Evolutionary conservation across 1,139 yeast genomes (phyloP), one percentile per base, ranked within the genome.

Genomic region (Diutina siamensis): DNA sequence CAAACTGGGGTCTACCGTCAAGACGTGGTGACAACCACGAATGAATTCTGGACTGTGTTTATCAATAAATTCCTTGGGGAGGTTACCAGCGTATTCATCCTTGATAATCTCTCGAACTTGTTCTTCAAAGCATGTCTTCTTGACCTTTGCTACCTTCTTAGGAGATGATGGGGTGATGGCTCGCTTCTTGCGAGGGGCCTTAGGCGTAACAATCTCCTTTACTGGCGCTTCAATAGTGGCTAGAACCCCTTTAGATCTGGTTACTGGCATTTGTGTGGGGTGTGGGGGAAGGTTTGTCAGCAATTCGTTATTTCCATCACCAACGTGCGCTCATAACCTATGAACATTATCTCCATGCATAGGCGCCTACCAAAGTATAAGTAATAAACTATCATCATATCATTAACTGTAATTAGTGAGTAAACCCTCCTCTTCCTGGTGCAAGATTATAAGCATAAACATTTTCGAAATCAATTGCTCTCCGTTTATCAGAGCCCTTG

Each of bases 11-110:
- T 78, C 83, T 10, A 62, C 55, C 3, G 51, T 47, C 3, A 78
- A 47, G 3, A 76, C 57, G 49, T 63, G 64, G 3, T 64, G 50
- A 15, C 74, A 55, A 0, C 77, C 82, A 18, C 59, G 51, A 19
- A 68, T 59, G 52, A 78, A 77, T 17, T 60, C 65, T 0, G 67
- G 64, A 1, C 63, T 59, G 53, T 81, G 85, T 36, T 48, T 57
- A 0, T 60, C 59, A 3, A 62, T 53, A 52, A 70, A 79, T 1
- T 53, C 61, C 4, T 51, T 48, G 0, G 83, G 81, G 3, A 77
- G 56, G 8, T 50, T 25, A 4, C 42, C 42, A 4, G 20, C n/a
- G 17, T 38, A 38, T 3, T 8, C 7, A 5, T 38, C 32, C 3
- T 18, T 17, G n/a, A 22, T 38, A 2, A n/a, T 12, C 15, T 25